These are phyloP conservation scores for Theobroma cacao DNA, from an alignment of 345 rosid species.

Conservation along the genomic window DNA sequence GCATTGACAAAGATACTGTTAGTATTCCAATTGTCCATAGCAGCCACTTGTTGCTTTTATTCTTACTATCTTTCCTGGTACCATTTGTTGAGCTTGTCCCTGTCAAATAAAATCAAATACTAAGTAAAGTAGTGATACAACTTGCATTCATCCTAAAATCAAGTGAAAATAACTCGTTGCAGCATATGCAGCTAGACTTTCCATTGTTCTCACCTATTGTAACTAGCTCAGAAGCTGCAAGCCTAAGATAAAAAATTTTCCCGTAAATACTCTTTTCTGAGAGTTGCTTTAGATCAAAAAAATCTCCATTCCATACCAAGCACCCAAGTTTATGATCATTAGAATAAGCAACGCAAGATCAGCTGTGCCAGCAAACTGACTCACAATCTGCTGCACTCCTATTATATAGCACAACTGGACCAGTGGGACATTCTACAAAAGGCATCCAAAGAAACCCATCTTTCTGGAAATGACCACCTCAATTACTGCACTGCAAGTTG, in stretches of 20 bases:
- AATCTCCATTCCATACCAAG: not conserved
- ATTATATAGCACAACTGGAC: too few relatives aligned
- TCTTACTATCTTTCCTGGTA: not conserved
- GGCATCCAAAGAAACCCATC: not conserved
- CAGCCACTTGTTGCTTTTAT: not conserved
- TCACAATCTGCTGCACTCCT: slow-evolving; percentile 14
- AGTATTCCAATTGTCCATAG: not conserved
- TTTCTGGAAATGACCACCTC: too few relatives aligned
- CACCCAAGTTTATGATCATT: not conserved
- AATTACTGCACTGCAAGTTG: not conserved
- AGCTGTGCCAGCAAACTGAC: slow-evolving; percentile 21
- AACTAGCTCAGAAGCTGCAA: not conserved
- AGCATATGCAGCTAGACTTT: not conserved
- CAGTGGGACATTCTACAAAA: not conserved
- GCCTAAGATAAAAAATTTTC: slow-evolving; percentile 4
- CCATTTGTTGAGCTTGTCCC: not conserved
- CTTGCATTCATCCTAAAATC: too few relatives aligned
- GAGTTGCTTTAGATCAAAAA: not conserved
- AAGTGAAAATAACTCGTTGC: not conserved
- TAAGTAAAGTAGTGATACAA: too few relatives aligned
- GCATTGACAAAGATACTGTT: not conserved
- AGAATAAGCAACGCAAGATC: slow-evolving; percentile 42
- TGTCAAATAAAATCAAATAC: not conserved
- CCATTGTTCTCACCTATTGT: not conserved
- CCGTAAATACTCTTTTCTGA: not conserved